These are phyloP conservation scores for Rhynchospora pubera DNA, from an alignment of 176 grass and related monocot genomes.

Conservation along the genomic window DNA sequence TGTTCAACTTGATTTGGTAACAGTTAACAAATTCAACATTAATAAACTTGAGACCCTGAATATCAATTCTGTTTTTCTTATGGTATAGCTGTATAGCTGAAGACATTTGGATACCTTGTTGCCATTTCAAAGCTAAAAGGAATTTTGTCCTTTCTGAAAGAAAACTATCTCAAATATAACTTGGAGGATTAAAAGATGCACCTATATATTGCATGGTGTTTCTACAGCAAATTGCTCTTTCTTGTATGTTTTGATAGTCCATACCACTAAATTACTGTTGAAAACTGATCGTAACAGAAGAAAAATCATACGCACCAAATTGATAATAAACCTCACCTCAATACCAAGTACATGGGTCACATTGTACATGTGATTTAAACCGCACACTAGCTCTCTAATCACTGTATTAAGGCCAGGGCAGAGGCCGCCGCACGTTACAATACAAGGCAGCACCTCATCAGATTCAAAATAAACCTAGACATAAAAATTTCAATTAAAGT, in stretches of 20 bases:
- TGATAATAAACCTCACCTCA: constrained; percentile 51
- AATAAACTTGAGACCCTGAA: not conserved
- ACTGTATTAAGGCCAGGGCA: constrained; percentile 97
- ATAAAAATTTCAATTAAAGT: not conserved
- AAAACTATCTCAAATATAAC: not conserved
- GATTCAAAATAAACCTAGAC: constrained; percentile 76
- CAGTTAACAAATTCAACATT: not conserved
- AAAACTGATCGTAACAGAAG: not conserved
- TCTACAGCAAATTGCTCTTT: not conserved
- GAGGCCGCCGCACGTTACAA: constrained; percentile 97
- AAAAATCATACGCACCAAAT: constrained; percentile 8
- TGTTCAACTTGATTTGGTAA: not conserved
- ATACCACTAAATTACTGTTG: not conserved
- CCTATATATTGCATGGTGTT: not conserved
- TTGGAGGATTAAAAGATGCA: not conserved
- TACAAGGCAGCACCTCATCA: constrained; percentile 79
- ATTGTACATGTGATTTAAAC: constrained; percentile 88
- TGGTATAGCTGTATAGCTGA: not conserved
- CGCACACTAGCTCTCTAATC: constrained; percentile 94
- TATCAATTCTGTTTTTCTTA: not conserved
- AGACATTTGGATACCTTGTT: constrained; percentile 4
- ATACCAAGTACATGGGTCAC: constrained; percentile 65
- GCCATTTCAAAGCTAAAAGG: not conserved
- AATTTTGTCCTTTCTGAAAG: constrained; percentile 4
- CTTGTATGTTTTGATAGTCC: not conserved